Evolutionary conservation across 2,329 filamentous ascomycete genomes (phyloP).

Genomic region (Neoascochyta sp.): DNA sequence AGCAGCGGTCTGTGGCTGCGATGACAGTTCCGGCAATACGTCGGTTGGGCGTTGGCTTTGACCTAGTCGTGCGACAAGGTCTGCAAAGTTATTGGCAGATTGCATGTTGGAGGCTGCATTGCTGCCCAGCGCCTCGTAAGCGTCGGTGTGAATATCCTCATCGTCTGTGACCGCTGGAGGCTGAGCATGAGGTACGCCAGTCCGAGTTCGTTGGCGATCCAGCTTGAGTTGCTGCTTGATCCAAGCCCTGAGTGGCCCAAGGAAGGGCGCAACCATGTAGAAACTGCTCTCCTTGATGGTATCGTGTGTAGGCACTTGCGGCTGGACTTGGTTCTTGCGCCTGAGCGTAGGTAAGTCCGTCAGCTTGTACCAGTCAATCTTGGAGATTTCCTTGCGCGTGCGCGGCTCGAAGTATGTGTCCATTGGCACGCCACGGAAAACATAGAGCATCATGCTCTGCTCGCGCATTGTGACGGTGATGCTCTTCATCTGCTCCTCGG

Average conservation of each 20-base stretch:
- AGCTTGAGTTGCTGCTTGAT: slow-evolving; percentile 77
- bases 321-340: slow-evolving; percentile 61
- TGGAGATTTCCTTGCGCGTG: slow-evolving; percentile 95
- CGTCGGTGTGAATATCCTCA: slow-evolving; percentile 26
- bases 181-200: slow-evolving; percentile 14
- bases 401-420: slow-evolving; percentile 84
- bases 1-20: slow-evolving; percentile 20
- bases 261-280: slow-evolving; percentile 96
- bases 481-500: slow-evolving; percentile 66
- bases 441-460: slow-evolving; percentile 88
- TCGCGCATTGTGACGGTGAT: slow-evolving; percentile 89
- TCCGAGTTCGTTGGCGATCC: slow-evolving; percentile 51
- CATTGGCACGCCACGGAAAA: slow-evolving; percentile 84
- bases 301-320: slow-evolving; percentile 53
- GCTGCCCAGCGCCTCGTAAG: slow-evolving; percentile 25
- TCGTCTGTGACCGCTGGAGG: slow-evolving; percentile 27
- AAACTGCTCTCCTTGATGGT: slow-evolving; percentile 75
- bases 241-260: slow-evolving; percentile 83
- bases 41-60: slow-evolving; percentile 26
- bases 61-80: slow-evolving; percentile 31
- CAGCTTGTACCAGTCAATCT: slow-evolving; percentile 91
- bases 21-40: slow-evolving; percentile 30
- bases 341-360: slow-evolving; percentile 80
- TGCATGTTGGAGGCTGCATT: slow-evolving; percentile 6
- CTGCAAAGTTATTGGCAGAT: slow-evolving; percentile 24